Evolutionary conservation across 1,284 basidiomycete genomes (phyloP), one percentile per base, ranked within the genome.

Genomic region (Sphagnurus paluster): DNA sequence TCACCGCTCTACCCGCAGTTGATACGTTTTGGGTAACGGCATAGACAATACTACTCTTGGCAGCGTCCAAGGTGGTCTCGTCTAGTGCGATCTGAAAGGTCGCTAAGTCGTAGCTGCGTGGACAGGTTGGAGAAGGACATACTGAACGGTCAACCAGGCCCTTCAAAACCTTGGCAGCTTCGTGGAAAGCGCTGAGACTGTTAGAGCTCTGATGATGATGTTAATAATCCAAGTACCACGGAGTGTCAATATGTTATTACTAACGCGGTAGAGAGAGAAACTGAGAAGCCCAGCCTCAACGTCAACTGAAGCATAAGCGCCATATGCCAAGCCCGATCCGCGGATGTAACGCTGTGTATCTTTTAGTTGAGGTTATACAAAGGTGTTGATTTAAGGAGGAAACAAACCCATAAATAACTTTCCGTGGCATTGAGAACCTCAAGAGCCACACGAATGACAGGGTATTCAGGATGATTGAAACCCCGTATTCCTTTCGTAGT

Each of bases 401-500:
- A 56, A 29, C 69, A 52, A 69, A 89, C 88, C 96, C 97, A 99
- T 47, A 99, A 80, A 66, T 88, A 98, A 54, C 90, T 90, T 71
- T 99, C 97, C 40, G 94, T 86, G 2, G 93, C 96, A 57, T 98
- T 98, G 39, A 99, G 72, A 3, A 95, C 83, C 52, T 94, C 88
- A 5, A 88, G 70, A 1, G 94, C 87, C n/a, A 99, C 80, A 25
- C 84, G 80, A 25, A 98, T 70, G 11, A 89, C 88, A 1, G 96
- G 88, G 48, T 87, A 87, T 54, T 98, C 93, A 1, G 87, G 82
- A 63, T 98, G 87, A 51, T 81, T 66, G 63, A 88, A 93, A 13
- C 92, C 91, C 60, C 76, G 71, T 36, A 93, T 82, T 30, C 88
- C 86, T 60, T 87, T 90, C 0, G 90, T 79, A 10, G 84, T 86